These are phyloP conservation scores for Sporothrix phasma DNA, from an alignment of 2,329 filamentous ascomycete genomes.

Conservation along the genomic window DNA sequence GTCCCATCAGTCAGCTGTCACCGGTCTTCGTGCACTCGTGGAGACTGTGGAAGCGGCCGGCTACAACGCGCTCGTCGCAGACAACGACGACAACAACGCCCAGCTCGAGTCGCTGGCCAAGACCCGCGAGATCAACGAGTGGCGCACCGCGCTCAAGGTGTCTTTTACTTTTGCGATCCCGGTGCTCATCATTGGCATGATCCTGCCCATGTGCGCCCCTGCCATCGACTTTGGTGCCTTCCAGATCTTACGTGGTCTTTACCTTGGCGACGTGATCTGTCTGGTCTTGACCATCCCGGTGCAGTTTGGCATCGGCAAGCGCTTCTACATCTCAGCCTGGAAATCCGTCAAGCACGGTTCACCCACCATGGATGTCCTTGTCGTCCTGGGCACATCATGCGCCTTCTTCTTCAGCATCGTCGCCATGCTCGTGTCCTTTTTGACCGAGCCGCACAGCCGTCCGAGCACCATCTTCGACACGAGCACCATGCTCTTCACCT, in stretches of 20 bases:
- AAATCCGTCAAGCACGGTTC: constrained; percentile 84
- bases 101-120: constrained; percentile 94
- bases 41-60: constrained; percentile 72
- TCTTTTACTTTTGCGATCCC: constrained; percentile 78
- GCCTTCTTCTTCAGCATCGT: constrained; percentile 93
- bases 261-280: constrained; percentile 79
- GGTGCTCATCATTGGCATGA: constrained; percentile 87
- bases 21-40: constrained; percentile 74
- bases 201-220: constrained; percentile 77
- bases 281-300: constrained; percentile 79
- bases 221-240: constrained; percentile 66
- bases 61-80: constrained; percentile 80
- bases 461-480: constrained; percentile 93
- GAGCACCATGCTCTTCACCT: constrained; percentile 95
- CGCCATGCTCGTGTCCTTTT: constrained; percentile 73
- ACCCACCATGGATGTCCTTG: constrained; percentile 95
- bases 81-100: constrained; percentile 91
- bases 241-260: constrained; percentile 62
- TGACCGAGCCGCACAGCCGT: constrained; percentile 63
- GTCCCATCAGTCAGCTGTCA: constrained; percentile 57
- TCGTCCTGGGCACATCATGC: constrained; percentile 85
- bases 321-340: constrained; percentile 89
- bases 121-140: constrained; percentile 91
- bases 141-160: constrained; percentile 69
- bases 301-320: constrained; percentile 90